Conservation (phyloP, 2,329 filamentous ascomycete species). For the Colletotrichum cordylinicola region DNA sequence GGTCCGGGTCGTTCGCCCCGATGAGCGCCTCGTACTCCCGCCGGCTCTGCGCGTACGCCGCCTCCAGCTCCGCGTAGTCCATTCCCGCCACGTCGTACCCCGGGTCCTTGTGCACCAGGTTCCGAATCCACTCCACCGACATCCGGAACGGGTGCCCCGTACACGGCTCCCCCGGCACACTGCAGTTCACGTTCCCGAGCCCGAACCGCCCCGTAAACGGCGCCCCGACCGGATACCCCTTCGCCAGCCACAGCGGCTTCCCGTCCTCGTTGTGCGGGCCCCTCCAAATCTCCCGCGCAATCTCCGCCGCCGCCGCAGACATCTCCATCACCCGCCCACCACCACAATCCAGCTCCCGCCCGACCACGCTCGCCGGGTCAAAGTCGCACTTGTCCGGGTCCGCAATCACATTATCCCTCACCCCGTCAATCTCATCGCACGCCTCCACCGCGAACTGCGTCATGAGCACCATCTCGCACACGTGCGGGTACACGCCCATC, state of each 20-base stretch:
- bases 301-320: conserved; percentile 9
- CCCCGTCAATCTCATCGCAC: conserved; percentile 21
- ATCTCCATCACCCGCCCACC: conserved; percentile 24
- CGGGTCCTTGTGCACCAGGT: conserved; percentile 11
- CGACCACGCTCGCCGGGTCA: conserved; percentile 26
- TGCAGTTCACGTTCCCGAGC: conserved; percentile 20
- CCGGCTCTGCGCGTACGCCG: conserved; percentile 1
- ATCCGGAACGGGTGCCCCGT: conserved; percentile 13
- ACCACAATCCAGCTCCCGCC: conserved; percentile 25
- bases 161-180: background rate
- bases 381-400: conserved; percentile 26
- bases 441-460: conserved; percentile 22
- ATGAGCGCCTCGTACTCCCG: conserved; percentile 26
- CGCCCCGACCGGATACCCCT: conserved; percentile 8
- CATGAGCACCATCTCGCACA: conserved; percentile 35
- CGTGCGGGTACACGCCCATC: conserved; percentile 5
- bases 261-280: conserved; percentile 7
- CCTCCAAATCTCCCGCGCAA: conserved; percentile 13
- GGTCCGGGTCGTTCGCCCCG: conserved; percentile 32
- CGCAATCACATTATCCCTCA: conserved; percentile 12
- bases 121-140: conserved; percentile 20
- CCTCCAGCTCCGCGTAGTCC: background rate
- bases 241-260: conserved; percentile 2
- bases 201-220: conserved; percentile 18
- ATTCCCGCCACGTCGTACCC: conserved; percentile 4